phyloP scores from a whole-genome alignment of 2,329 filamentous ascomycete species.

The Celoporthe dispersa region DNA sequence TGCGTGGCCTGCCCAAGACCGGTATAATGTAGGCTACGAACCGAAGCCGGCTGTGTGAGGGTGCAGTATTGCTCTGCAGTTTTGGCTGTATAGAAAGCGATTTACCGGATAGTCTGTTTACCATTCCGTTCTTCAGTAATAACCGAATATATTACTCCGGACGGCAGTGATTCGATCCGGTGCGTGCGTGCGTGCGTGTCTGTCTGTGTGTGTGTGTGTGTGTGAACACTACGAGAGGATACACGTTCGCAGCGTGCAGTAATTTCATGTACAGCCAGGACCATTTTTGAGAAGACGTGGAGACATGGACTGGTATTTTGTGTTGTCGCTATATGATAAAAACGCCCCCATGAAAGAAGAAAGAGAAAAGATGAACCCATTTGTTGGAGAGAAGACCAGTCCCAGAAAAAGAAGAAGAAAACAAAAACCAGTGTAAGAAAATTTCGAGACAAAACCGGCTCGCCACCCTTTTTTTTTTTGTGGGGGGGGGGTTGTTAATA shows the following conservation, averaged over 20 bases:
- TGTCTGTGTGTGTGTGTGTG: neutral
- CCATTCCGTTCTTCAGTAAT: neutral
- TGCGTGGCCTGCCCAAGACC: neutral
- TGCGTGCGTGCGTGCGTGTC: neutral
- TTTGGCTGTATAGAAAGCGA: neutral
- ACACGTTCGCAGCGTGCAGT: neutral
- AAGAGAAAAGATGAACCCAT: too few species aligned
- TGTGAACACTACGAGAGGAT: neutral
- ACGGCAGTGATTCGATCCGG: neutral
- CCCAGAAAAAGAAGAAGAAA: neutral
- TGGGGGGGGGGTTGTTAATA: too few species aligned
- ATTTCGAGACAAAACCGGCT: neutral
- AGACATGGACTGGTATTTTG: constrained; percentile 7
- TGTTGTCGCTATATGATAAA: constrained; percentile 2
- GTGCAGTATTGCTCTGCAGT: neutral
- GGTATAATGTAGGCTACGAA: too few species aligned
- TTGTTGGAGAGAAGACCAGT: neutral
- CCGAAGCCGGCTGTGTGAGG: too few species aligned
- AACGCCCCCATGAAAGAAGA: neutral
- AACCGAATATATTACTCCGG: neutral
- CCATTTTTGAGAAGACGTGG: neutral
- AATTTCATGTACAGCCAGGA: neutral
- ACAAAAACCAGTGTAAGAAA: too few species aligned
- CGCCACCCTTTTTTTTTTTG: neutral
- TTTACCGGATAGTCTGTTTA: neutral